These are phyloP conservation scores for Phytophthora citrophthora DNA, from an alignment of 352 stramenopile genomes.

Conservation along the genomic window DNA sequence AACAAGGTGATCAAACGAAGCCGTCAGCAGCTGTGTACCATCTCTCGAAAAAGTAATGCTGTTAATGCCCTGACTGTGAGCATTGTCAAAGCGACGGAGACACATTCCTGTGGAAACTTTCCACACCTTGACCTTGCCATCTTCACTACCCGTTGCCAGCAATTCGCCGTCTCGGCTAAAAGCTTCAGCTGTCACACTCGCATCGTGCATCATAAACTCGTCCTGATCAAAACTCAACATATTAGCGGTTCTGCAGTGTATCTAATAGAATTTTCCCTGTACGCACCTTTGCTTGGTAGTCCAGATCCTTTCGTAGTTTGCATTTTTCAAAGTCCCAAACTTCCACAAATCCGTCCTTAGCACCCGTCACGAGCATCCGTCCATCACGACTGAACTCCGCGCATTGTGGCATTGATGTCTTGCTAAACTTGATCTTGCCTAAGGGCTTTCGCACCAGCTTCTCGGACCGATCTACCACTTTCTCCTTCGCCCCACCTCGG, in stretches of 20 bases:
- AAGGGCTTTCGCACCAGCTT: slow-evolving; percentile 68
- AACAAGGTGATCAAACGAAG: slow-evolving; percentile 88
- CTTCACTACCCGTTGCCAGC: slow-evolving; percentile 87
- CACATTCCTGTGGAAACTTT: slow-evolving; percentile 91
- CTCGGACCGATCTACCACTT: slow-evolving; percentile 61
- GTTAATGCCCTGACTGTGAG: slow-evolving; percentile 81
- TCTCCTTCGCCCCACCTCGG: slow-evolving; percentile 59
- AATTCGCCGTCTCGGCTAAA: slow-evolving; percentile 89
- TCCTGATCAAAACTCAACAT: slow-evolving; percentile 43
- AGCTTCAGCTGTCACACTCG: slow-evolving; percentile 85
- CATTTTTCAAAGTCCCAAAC: slow-evolving; percentile 94
- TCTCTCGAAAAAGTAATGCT: slow-evolving; percentile 92
- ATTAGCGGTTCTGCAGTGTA: background rate
- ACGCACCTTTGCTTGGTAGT: slow-evolving; percentile 90
- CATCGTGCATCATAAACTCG: slow-evolving; percentile 94
- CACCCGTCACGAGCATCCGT: slow-evolving; percentile 91
- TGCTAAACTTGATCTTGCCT: slow-evolving; percentile 91
- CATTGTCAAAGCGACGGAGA: slow-evolving; percentile 89
- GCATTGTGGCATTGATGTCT: slow-evolving; percentile 82
- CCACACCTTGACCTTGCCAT: slow-evolving; percentile 93
- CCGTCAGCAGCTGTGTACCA: slow-evolving; percentile 90
- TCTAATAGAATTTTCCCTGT: background rate
- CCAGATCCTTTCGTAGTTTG: slow-evolving; percentile 89
- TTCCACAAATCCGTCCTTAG: slow-evolving; percentile 95
- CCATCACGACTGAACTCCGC: slow-evolving; percentile 91